Conservation (phyloP, 2,329 filamentous ascomycete species). For the Colletotrichum orbiculare region DNA sequence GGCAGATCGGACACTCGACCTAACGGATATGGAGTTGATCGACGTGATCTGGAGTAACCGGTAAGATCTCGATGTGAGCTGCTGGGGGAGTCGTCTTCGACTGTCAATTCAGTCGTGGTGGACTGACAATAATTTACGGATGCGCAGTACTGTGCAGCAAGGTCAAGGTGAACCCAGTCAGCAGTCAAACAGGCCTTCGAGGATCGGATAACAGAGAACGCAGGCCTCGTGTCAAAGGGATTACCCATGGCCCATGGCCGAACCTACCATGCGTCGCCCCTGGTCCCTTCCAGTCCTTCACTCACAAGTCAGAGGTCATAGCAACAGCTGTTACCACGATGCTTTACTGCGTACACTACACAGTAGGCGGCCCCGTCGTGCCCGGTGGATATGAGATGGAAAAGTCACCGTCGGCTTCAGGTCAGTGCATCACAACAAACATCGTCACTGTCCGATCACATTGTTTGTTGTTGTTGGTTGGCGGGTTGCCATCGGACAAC, state of each 20-base stretch:
- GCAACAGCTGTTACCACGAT: conserved; percentile 5
- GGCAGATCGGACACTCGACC: not conserved
- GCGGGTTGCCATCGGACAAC: conserved; percentile 18
- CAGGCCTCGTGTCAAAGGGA: no score
- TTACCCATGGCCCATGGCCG: no score
- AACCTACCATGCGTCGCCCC: no score
- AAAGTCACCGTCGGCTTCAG: not conserved
- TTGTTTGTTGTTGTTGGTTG: conserved; percentile 11
- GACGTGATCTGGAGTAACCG: conserved; percentile 18
- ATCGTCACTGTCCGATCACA: conserved; percentile 9
- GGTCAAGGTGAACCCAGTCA: conserved; percentile 16
- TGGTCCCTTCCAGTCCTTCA: not conserved
- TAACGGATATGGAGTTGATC: conserved; percentile 20
- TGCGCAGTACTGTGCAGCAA: no score
- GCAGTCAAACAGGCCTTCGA: not conserved
- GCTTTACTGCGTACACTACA: not conserved
- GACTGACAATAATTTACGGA: conserved; percentile 1
- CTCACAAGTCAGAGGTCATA: not conserved
- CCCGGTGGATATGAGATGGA: not conserved
- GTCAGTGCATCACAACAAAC: conserved; percentile 32
- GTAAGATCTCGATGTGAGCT: conserved; percentile 16
- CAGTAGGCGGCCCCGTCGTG: not conserved
- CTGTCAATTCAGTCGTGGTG: not conserved
- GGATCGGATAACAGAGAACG: no score
- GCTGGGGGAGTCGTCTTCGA: not conserved